phyloP scores from a whole-genome alignment of 805 yeast species.

The Starmerella bombicola region DNA sequence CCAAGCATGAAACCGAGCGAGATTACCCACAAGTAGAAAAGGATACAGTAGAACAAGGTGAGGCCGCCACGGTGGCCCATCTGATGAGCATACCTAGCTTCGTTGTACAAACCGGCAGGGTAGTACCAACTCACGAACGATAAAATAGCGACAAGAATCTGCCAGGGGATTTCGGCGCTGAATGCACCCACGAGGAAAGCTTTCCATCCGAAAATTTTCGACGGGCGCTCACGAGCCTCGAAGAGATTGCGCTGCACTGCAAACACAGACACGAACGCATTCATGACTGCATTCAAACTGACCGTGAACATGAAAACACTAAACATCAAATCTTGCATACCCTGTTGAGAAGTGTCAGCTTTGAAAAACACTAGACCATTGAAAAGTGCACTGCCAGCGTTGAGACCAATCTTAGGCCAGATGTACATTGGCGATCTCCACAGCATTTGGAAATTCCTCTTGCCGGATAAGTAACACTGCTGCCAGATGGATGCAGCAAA shows the following conservation, averaged over 20 bases:
- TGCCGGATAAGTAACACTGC: constrained; percentile 35
- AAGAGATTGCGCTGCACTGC: constrained; percentile 46
- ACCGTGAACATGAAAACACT: constrained; percentile 48
- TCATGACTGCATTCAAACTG: constrained; percentile 43
- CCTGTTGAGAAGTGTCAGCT: constrained; percentile 39
- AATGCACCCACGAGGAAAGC: constrained; percentile 42
- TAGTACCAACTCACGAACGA: constrained; percentile 43
- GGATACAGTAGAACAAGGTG: constrained; percentile 39
- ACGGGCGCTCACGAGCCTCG: constrained; percentile 58
- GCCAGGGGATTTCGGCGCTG: constrained; percentile 51
- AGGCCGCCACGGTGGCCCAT: constrained; percentile 38
- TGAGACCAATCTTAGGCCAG: constrained; percentile 44
- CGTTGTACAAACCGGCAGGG: constrained; percentile 35
- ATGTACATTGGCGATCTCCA: constrained; percentile 56
- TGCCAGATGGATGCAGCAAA: constrained; percentile 39
- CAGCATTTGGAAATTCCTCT: constrained; percentile 35
- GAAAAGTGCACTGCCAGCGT: constrained; percentile 43
- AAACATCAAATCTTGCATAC: constrained; percentile 49
- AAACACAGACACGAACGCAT: constrained; percentile 52
- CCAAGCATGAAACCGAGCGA: constrained; percentile 44
- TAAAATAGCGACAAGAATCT: constrained; percentile 37
- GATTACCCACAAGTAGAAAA: constrained; percentile 40
- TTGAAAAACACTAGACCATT: constrained; percentile 63
- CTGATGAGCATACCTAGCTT: constrained; percentile 37
- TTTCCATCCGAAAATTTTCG: constrained; percentile 66